Evolutionary conservation across 1,139 yeast genomes (phyloP).

Genomic region (Hemisphaericaspora lyxosophila): DNA sequence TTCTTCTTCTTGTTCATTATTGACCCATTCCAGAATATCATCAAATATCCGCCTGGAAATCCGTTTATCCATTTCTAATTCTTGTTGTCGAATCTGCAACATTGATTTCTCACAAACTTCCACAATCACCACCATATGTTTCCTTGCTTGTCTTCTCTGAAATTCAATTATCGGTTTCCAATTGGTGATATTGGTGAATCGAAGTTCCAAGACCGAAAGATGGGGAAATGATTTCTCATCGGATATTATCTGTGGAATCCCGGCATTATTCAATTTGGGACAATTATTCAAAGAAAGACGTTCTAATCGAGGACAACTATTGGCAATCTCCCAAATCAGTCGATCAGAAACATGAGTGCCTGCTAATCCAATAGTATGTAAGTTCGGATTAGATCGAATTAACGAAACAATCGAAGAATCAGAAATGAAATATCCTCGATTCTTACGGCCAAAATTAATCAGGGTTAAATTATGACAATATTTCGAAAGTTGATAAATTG

Average conservation of each 20-base stretch:
- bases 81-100: constrained; percentile 59
- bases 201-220: constrained; percentile 73
- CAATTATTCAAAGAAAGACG: constrained; percentile 82
- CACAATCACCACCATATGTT: constrained; percentile 56
- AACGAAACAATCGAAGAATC: constrained; percentile 65
- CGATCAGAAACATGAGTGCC: constrained; percentile 82
- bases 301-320: constrained; percentile 50
- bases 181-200: constrained; percentile 62
- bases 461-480: constrained; percentile 55
- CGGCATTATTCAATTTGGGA: constrained; percentile 58
- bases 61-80: constrained; percentile 55
- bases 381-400: constrained; percentile 49
- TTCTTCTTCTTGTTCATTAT: constrained; percentile 38
- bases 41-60: constrained; percentile 52
- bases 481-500: constrained; percentile 64
- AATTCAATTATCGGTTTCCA: constrained; percentile 67
- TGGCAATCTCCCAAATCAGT: constrained; percentile 77
- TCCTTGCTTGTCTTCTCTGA: constrained; percentile 57
- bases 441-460: constrained; percentile 80
- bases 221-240: constrained; percentile 44
- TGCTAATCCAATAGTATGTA: constrained; percentile 81
- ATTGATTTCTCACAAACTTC: constrained; percentile 78
- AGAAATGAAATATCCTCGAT: constrained; percentile 65
- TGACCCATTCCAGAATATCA: constrained; percentile 61
- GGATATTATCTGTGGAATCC: constrained; percentile 50